Evolutionary conservation across 2,329 filamentous ascomycete species (phyloP), one percentile per base, ranked within the genome.

Genomic region (Cladosporium sp.): DNA sequence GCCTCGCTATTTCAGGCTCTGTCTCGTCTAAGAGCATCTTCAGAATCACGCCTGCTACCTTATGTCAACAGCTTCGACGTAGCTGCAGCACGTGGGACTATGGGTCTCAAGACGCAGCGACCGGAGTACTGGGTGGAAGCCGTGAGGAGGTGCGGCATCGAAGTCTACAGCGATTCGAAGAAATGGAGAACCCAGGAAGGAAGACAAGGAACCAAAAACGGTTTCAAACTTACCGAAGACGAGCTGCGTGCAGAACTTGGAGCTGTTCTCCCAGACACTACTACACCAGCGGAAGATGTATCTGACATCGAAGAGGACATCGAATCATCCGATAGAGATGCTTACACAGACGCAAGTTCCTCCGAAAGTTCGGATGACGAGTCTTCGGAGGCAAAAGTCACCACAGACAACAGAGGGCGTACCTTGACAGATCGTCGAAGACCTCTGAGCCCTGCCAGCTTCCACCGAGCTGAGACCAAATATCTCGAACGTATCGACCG

Each of bases 1-100:
- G 86, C 90, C 0, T 82, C 87, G 0, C 79, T 95, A 0, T 90
- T 90, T 71, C 86, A 92, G 66, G 86, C 89, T n/a, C 85, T 86
- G 75, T 90, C 90, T 2, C 84, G 92, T 51, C 78, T 92, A 28
- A 84, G 88, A 62, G 82, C 87, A 44, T 78, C 75, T 71, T 76
- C 76, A 44, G 71, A 73, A 32, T 64, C 72, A 65, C 66, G 65
- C 66, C 64, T 74, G 5, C 58, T 68, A 26, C 59, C 72, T 11
- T 66, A 65, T 8, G 71, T 77, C 6, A 68, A 70, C 67, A 2
- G 76, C 74, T 41, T 77, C 62, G 86, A 88, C 73, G 85, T 89
- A 0, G 74, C 76, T 38, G 80, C 85, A 14, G 87, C 88, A 24
- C 71, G 87, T 15, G 79, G 85, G 12, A 77, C 87, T 2, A 74